phyloP scores from a whole-genome alignment of 176 grass and related monocot species.

The Aechmea fasciata region DNA sequence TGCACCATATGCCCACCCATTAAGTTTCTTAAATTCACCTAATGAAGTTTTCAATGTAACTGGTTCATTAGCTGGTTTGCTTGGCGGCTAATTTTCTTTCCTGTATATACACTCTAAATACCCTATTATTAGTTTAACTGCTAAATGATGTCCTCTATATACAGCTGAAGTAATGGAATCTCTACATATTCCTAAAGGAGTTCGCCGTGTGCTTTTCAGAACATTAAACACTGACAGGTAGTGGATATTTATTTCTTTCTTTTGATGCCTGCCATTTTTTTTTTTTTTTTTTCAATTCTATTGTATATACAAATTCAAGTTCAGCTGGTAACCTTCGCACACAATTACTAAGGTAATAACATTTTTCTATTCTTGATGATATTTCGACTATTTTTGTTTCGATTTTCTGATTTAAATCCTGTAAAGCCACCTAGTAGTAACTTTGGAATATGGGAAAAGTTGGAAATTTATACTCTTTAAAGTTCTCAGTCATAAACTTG shows the following conservation, averaged over 20 bases:
- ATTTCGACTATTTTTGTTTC: no score
- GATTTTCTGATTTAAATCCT: no score
- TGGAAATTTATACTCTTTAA: no score
- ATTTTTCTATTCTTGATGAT: no score
- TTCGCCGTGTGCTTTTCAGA: slow-evolving; percentile 62
- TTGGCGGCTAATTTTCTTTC: background rate
- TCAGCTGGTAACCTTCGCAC: no score
- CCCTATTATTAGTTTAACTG: background rate
- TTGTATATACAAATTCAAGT: no score
- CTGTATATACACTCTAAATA: background rate
- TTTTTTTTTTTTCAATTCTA: background rate
- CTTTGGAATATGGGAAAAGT: no score
- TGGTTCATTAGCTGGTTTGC: background rate
- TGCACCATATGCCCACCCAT: background rate
- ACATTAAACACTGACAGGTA: slow-evolving; percentile 79
- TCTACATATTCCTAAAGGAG: slow-evolving; percentile 57
- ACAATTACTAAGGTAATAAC: no score
- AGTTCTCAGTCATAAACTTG: no score
- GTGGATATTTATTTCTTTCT: background rate
- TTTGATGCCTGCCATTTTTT: background rate
- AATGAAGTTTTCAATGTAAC: background rate
- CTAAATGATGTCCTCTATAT: slow-evolving; percentile 1
- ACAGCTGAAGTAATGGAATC: slow-evolving; percentile 55
- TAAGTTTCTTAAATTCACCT: background rate
- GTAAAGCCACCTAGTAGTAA: no score